These are phyloP conservation scores for Hylodesmum podocarpum DNA, from an alignment of 306 rosid species.

Conservation along the genomic window DNA sequence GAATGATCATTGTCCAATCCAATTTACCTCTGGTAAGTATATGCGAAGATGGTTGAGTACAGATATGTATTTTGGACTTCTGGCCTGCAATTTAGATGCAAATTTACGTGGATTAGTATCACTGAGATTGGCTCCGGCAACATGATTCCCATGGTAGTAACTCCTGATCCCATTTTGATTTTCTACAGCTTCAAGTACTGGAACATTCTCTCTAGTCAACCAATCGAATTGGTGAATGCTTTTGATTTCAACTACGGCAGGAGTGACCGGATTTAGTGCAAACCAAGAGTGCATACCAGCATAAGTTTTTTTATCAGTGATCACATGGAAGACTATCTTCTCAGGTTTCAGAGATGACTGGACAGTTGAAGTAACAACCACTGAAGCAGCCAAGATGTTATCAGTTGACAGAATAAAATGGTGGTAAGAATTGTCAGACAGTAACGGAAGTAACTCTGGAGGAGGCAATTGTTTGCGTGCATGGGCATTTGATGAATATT, in stretches of 20 bases:
- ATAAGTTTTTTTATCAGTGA: slow-evolving; percentile 96
- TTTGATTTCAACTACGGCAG: slow-evolving; percentile 95
- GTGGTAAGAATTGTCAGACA: slow-evolving; percentile 85
- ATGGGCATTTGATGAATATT: slow-evolving; percentile 97
- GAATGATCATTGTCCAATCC: slow-evolving; percentile 12
- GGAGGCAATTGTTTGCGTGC: slow-evolving; percentile 97
- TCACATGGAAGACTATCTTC: slow-evolving; percentile 95
- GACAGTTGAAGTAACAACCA: slow-evolving; percentile 91
- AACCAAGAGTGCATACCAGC: slow-evolving; percentile 99
- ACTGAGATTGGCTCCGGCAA: slow-evolving; percentile 83
- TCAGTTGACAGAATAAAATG: slow-evolving; percentile 94
- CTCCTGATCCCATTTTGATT: slow-evolving; percentile 85
- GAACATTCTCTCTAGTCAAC: slow-evolving; percentile 98
- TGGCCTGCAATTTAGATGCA: slow-evolving; percentile 91
- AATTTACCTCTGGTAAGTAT: slow-evolving; percentile 91
- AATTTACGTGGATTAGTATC: slow-evolving; percentile 81
- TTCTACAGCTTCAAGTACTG: slow-evolving; percentile 98
- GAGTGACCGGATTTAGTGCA: slow-evolving; percentile 82
- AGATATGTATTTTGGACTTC: slow-evolving; percentile 98
- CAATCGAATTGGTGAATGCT: slow-evolving; percentile 97
- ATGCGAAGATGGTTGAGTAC: slow-evolving; percentile 97
- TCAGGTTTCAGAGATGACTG: slow-evolving; percentile 80
- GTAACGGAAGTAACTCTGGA: slow-evolving; percentile 92
- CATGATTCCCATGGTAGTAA: slow-evolving; percentile 96
- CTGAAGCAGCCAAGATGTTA: slow-evolving; percentile 97